Evolutionary conservation across 768 basidiomycete genomes (phyloP).

Genomic region (Lactifluus rugatus): DNA sequence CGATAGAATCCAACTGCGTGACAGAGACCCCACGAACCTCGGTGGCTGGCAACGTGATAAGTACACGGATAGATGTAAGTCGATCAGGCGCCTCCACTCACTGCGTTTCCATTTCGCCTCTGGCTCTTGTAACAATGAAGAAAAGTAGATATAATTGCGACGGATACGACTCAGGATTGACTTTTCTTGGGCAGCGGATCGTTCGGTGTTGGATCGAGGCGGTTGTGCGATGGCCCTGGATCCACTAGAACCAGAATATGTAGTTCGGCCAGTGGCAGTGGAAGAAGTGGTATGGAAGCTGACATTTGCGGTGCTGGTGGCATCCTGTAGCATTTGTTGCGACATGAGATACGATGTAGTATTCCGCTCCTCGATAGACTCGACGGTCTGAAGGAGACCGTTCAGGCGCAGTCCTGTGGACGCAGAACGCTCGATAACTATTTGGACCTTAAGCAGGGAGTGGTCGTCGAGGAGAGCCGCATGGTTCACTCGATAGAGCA

Average conservation of each 20-base stretch:
- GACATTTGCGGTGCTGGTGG: constrained; percentile 56
- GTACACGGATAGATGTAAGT: background rate
- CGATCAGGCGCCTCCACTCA: constrained; percentile 32
- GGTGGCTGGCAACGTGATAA: constrained; percentile 39
- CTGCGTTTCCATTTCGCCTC: constrained; percentile 95
- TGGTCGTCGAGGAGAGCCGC: constrained; percentile 59
- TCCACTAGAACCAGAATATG: constrained; percentile 20
- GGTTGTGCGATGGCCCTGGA: constrained; percentile 24
- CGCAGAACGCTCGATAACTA: constrained; percentile 73
- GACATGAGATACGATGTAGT: constrained; percentile 48
- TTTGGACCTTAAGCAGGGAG: constrained; percentile 68
- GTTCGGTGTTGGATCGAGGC: constrained; percentile 36
- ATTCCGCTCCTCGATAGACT: constrained; percentile 57
- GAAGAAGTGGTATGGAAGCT: constrained; percentile 64
- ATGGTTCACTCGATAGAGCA: constrained; percentile 62
- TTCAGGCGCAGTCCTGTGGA: constrained; percentile 78
- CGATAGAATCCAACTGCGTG: constrained; percentile 93
- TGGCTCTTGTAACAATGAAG: constrained; percentile 91
- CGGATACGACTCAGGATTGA: constrained; percentile 78
- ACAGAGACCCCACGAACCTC: constrained; percentile 88
- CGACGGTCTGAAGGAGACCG: constrained; percentile 63
- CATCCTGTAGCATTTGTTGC: constrained; percentile 61
- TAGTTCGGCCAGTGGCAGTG: constrained; percentile 28
- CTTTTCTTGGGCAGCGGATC: constrained; percentile 56
- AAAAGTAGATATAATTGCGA: constrained; percentile 96